Percentiles rank a stretch among this genome's conserved stretches.
These are phyloP conservation scores for Mycena kentingensis DNA, from an alignment of 768 basidiomycete genomes.

Conservation along the genomic window DNA sequence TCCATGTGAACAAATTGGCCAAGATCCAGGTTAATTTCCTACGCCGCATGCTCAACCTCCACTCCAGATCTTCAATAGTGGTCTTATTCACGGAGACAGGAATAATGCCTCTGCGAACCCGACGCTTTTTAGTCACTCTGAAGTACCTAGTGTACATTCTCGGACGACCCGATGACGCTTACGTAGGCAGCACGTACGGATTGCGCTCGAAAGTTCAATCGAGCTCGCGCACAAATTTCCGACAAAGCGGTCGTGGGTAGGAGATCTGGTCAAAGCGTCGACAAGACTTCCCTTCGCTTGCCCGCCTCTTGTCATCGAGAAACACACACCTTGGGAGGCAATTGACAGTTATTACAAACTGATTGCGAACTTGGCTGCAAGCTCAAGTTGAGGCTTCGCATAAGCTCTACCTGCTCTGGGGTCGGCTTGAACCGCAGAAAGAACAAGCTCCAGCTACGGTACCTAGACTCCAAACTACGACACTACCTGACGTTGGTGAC, in stretches of 20 bases:
- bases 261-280: slow-evolving; percentile 2
- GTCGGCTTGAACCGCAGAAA: slow-evolving; percentile 9
- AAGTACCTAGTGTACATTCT: not conserved
- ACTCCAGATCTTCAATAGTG: not conserved
- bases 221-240: not conserved
- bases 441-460: not conserved
- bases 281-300: slow-evolving; percentile 3
- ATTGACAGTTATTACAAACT: not conserved
- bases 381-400: not conserved
- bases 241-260: slow-evolving; percentile 5
- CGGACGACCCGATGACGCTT: not conserved
- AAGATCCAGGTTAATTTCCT: not conserved
- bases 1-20: not conserved
- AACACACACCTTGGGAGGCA: not conserved
- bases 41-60: not conserved
- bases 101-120: not conserved
- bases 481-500: slow-evolving; percentile 10
- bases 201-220: not conserved
- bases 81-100: not conserved
- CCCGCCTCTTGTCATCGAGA: not conserved
- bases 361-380: slow-evolving; percentile 3
- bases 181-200: not conserved
- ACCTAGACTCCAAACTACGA: not conserved
- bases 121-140: not conserved
- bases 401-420: slow-evolving; percentile 10